These are phyloP conservation scores for Aspergillus cristatus DNA, from an alignment of 495 filamentous ascomycete species.

Conservation along the genomic window DNA sequence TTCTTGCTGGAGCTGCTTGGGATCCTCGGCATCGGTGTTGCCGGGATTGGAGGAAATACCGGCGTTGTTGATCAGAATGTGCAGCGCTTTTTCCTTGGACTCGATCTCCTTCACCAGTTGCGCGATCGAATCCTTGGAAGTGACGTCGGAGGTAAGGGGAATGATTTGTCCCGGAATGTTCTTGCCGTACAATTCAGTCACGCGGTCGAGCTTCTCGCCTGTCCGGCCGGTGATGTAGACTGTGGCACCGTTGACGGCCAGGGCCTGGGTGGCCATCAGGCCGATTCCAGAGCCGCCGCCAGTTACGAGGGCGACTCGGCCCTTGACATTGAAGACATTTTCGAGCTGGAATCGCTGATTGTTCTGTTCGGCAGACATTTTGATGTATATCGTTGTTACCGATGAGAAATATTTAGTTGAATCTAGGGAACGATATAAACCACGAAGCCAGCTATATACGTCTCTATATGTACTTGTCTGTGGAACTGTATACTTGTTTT, in stretches of 20 bases:
- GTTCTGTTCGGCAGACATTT: too few relatives aligned
- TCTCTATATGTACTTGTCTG: too few relatives aligned
- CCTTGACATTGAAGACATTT: conserved; percentile 42
- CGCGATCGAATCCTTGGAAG: conserved; percentile 25
- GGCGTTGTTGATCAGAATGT: conserved; percentile 37
- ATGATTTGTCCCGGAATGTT: conserved; percentile 41
- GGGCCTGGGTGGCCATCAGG: conserved; percentile 34
- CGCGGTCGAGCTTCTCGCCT: conserved; percentile 37
- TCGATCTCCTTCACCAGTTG: conserved; percentile 27
- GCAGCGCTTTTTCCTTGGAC: conserved; percentile 26
- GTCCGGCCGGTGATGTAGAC: conserved; percentile 42
- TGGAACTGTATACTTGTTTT: too few relatives aligned
- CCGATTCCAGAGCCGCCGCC: conserved; percentile 31
- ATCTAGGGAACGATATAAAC: too few relatives aligned
- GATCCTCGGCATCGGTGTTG: conserved; percentile 17
- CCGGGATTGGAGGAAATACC: conserved; percentile 17
- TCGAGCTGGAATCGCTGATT: conserved; percentile 30
- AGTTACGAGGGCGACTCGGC: conserved; percentile 37
- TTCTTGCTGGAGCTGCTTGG: conserved; percentile 39
- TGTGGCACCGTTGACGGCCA: conserved; percentile 42
- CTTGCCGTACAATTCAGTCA: conserved; percentile 24
- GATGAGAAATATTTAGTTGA: too few relatives aligned
- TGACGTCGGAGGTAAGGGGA: conserved; percentile 34
- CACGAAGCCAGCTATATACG: too few relatives aligned
- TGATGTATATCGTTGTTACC: too few relatives aligned